These are phyloP conservation scores for Nowakowskiella sp. DNA, from an alignment of 192 early-diverging fungal genomes.

Conservation along the genomic window DNA sequence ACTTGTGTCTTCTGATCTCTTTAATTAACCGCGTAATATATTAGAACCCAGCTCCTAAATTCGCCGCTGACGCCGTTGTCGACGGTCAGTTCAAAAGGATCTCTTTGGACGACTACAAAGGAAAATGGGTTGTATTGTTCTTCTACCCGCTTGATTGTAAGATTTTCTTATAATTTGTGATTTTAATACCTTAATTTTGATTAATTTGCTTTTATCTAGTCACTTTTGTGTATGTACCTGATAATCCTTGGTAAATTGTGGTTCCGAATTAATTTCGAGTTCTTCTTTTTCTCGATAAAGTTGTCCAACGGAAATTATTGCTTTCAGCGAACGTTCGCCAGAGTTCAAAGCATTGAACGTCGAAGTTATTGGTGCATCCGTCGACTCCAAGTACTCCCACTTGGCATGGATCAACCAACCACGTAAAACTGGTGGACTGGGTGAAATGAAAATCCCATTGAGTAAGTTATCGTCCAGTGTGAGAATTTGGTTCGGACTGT, in stretches of 20 bases:
- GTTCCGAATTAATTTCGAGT: background rate
- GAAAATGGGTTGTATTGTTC: conserved; percentile 29
- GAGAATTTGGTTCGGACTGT: background rate
- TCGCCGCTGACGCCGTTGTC: conserved; percentile 33
- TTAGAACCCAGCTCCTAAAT: conserved; percentile 31
- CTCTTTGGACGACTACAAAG: conserved; percentile 41
- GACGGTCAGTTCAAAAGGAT: conserved; percentile 35
- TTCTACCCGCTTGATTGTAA: conserved; percentile 20
- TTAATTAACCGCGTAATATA: background rate
- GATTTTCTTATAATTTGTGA: background rate
- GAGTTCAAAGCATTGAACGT: conserved; percentile 46
- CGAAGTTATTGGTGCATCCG: conserved; percentile 47
- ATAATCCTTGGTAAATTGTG: conserved; percentile 6
- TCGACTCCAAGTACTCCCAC: conserved; percentile 46
- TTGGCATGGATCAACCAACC: conserved; percentile 47
- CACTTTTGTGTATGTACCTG: conserved; percentile 1
- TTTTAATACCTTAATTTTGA: background rate
- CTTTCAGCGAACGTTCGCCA: conserved; percentile 42
- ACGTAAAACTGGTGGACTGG: conserved; percentile 49
- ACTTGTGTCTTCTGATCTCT: too few relatives aligned
- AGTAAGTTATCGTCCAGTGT: conserved; percentile 7
- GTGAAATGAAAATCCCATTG: conserved; percentile 44
- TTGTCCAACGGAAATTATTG: conserved; percentile 31
- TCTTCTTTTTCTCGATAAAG: conserved; percentile 1
- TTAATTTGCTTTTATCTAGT: background rate